Conservation (phyloP, 2,329 filamentous ascomycete genomes). For the Botryotinia globosa region DNA sequence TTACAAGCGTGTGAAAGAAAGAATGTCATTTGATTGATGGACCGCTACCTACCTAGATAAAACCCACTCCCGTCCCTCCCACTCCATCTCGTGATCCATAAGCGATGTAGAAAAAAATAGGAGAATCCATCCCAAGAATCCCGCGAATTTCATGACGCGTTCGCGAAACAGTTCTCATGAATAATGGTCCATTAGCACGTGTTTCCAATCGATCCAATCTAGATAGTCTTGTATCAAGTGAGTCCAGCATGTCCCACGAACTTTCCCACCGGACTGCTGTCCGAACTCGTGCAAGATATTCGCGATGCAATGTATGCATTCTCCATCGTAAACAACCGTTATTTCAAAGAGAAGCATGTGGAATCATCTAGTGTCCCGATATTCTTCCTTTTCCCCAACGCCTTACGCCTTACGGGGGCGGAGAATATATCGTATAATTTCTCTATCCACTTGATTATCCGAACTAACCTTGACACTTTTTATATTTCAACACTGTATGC, state of each 20-base stretch:
- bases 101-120: neutral
- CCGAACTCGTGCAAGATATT: neutral
- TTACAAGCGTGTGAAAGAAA: neutral
- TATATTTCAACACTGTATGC: neutral
- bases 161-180: neutral
- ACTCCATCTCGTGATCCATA: neutral
- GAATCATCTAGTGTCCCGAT: neutral
- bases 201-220: neutral
- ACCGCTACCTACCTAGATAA: no score
- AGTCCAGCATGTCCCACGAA: constrained; percentile 1
- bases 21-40: neutral
- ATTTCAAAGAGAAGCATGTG: neutral
- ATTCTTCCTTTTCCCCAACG: neutral
- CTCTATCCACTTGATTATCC: neutral
- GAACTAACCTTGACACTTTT: neutral
- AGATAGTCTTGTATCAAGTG: neutral
- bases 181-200: neutral
- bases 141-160: neutral
- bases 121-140: neutral
- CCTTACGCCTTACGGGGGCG: neutral
- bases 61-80: no score
- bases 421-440: neutral
- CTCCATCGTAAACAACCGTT: neutral
- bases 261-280: neutral
- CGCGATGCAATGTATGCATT: neutral